Conservation (phyloP, 2,329 filamentous ascomycete species). For the Fusarium sp. region DNA sequence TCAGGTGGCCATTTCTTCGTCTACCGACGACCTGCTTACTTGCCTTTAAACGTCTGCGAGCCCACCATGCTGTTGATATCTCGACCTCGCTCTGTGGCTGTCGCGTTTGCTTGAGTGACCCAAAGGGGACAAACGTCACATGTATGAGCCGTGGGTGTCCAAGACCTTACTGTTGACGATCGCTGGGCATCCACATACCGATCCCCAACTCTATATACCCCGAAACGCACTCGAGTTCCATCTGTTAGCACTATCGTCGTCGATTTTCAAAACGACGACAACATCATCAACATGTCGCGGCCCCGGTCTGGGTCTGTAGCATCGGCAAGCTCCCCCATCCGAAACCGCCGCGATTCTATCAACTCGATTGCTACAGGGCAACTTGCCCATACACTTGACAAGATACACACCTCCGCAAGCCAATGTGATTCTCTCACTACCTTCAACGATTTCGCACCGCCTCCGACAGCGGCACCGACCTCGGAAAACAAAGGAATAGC, state of each 20-base stretch:
- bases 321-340: constrained; percentile 53
- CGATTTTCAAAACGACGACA: constrained; percentile 6
- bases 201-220: constrained; percentile 6
- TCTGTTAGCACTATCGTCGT: constrained; percentile 7
- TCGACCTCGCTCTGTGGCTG: constrained; percentile 29
- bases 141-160: constrained; percentile 21
- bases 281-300: constrained; percentile 47
- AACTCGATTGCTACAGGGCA: constrained; percentile 73
- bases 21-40: constrained; percentile 25
- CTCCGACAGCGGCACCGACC: constrained; percentile 70
- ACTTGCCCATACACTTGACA: constrained; percentile 82
- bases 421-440: constrained; percentile 88
- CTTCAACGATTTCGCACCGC: constrained; percentile 91
- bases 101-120: constrained; percentile 30
- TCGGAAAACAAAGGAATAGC: constrained; percentile 79
- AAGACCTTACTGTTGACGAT: constrained; percentile 13
- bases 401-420: constrained; percentile 91
- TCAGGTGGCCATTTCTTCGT: constrained; percentile 30
- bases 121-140: constrained; percentile 31
- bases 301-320: constrained; percentile 49
- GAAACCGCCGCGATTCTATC: constrained; percentile 58
- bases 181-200: constrained; percentile 1
- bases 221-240: neutral
- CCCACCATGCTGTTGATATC: constrained; percentile 44
- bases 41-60: constrained; percentile 25